Base-by-base conservation (phyloP, 345 rosid species). In the Eucalyptus microcorys region DNA sequence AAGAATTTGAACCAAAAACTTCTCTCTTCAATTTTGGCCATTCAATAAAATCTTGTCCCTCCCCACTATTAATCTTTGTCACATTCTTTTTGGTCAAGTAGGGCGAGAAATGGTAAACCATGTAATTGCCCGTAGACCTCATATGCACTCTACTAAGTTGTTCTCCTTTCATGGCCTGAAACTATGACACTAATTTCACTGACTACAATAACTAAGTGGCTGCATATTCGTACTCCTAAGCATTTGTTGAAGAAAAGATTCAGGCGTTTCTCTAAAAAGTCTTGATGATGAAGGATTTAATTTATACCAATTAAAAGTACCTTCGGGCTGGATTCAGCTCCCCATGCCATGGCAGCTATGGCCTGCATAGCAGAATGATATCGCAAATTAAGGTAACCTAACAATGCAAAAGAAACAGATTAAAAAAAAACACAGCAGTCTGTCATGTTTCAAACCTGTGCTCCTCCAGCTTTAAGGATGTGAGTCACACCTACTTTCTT, bases 401-500 rank as follows among this genome's bases (percentile, higher is more conserved):
- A n/a, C 40, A 16, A 52, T 19, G 66, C 0, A 0, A 40, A 76
- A 2, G 83, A 76, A 76, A 76, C 27, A 1, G 27, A 76, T n/a
- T 10, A 14, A 5, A 21, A 16, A 66, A 3, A 76, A 37, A 76
- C 5, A n/a, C 0, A 76, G 14, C 21, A 37, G 45, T 71, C 81
- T 1, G 52, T 26, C 87, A 52, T 27, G 61, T 50, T 47, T 43
- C 91, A 88, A 71, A 97, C 98, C 98, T 97, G 99, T 37, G 99
- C 98, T 89, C 99, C 98, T 83, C 99, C 99, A 64, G 98, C 99
- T 93, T 96, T 97, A 64, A 97, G 96, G 66, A 97, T 95, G 92
- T 95, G 98, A 87, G 99, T 97, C 52, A 97, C 99, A 89, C 99
- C 97, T 53, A 96, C 98, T 88, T 89, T 97, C 93, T 97, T 97